These are phyloP conservation scores for Graphium sp. DNA, from an alignment of 2,329 filamentous ascomycete genomes.

Conservation along the genomic window DNA sequence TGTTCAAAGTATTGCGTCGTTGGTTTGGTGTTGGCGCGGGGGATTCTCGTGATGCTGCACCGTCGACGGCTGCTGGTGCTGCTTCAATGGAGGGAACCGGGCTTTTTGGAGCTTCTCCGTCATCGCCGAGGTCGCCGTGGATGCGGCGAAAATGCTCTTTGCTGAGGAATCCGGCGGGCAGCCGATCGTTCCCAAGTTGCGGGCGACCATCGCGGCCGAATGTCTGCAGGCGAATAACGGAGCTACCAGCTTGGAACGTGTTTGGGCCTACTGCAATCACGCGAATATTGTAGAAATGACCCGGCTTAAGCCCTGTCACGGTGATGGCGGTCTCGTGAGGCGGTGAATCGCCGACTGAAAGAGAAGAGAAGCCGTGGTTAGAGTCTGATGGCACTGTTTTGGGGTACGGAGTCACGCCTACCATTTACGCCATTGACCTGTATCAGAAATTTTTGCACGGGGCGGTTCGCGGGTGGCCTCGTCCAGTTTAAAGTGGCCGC, in stretches of 20 bases:
- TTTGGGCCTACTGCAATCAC: slow-evolving; percentile 83
- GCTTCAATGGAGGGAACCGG: slow-evolving; percentile 44
- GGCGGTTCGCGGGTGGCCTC: slow-evolving; percentile 43
- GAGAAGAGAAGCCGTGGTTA: background rate
- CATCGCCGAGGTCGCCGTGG: slow-evolving; percentile 24
- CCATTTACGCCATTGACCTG: slow-evolving; percentile 88
- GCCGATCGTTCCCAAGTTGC: slow-evolving; percentile 35
- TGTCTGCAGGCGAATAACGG: slow-evolving; percentile 70
- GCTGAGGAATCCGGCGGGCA: slow-evolving; percentile 37
- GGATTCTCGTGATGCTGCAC: slow-evolving; percentile 46
- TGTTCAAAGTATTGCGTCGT: slow-evolving; percentile 41
- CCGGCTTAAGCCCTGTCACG: slow-evolving; percentile 72
- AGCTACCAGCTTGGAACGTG: slow-evolving; percentile 83
- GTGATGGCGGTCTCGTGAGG: slow-evolving; percentile 60
- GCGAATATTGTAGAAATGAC: slow-evolving; percentile 83
- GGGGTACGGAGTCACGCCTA: slow-evolving; percentile 21
- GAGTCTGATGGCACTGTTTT: background rate
- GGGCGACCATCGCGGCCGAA: slow-evolving; percentile 47
- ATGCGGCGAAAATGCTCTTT: slow-evolving; percentile 27
- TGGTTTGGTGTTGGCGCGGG: slow-evolving; percentile 25
- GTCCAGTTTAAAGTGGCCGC: slow-evolving; percentile 88
- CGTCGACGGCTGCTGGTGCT: slow-evolving; percentile 42
- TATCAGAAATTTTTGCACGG: slow-evolving; percentile 75
- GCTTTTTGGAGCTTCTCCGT: slow-evolving; percentile 25
- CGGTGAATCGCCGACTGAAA: slow-evolving; percentile 65